Evolutionary conservation across 257 asterid species (phyloP).

Genomic region (Solanum arcanum): DNA sequence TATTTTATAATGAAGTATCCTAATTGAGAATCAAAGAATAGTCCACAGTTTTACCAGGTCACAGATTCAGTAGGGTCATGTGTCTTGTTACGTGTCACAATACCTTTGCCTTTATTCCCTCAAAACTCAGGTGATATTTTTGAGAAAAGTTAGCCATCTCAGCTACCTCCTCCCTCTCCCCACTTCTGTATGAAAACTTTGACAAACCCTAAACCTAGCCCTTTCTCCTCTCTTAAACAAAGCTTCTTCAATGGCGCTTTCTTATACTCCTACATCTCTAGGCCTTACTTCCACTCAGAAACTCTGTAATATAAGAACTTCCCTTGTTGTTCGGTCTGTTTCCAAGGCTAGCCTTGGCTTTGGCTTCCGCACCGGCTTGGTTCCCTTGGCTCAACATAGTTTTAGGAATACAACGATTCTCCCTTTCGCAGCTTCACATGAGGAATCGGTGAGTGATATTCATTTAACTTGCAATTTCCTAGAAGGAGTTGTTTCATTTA

Average conservation of each 20-base stretch:
- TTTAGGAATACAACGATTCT: constrained; percentile 29
- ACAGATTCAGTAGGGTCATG: neutral
- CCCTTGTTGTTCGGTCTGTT: constrained; percentile 5
- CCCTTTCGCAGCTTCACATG: constrained; percentile 59
- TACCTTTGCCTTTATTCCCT: neutral
- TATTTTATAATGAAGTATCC: neutral
- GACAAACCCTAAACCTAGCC: neutral
- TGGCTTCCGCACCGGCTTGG: constrained; percentile 2
- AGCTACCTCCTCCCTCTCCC: neutral
- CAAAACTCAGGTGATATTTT: neutral
- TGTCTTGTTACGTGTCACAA: neutral
- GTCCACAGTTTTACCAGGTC: neutral
- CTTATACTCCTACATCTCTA: neutral
- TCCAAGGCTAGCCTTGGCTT: constrained; percentile 11
- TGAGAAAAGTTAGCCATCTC: neutral
- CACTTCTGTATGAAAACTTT: neutral
- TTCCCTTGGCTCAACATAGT: neutral
- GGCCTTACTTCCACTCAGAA: constrained; percentile 1
- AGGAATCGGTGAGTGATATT: constrained; percentile 54
- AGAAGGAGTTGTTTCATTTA: neutral
- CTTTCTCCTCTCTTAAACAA: neutral
- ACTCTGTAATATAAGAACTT: constrained; percentile 1
- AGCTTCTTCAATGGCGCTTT: neutral
- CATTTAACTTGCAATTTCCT: neutral
- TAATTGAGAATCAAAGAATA: neutral